Base-by-base conservation (phyloP, 2,329 filamentous ascomycete genomes). In the Hypoxylon sp. region DNA sequence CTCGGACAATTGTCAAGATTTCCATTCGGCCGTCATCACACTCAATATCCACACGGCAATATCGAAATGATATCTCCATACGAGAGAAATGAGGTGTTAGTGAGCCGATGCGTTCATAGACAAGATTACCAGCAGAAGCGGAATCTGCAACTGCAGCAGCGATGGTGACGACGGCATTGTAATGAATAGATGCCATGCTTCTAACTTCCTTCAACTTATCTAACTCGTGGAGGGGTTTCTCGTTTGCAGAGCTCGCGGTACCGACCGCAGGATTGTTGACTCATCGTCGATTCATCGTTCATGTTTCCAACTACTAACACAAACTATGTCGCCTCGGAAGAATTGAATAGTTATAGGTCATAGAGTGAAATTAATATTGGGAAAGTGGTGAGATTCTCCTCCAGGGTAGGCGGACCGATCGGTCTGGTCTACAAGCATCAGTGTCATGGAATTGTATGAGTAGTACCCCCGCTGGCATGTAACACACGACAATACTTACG, bases 111-210 rank as follows among this genome's bases (percentile, higher is more conserved):
- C 55, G 47, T n/a, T 58, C 44, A 13, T 51, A 46, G 13, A 7
- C 26, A 17, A 58, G n/a, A 17, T 44, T 51, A 6, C 55, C 47
- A 24, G 51, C 47, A 15, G 17, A 51, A 2, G 46, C 55, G 6
- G 47, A 44, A 10, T 13, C 10, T 17, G 55, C 47, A 6, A 49
- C 34, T 26, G 54, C 55, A 3, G 50, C 60, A 3, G 44, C 47
- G 37, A 63, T 63, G 26, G 60, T 59, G n/a, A 63, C 60, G 1
- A 41, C 56, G 13, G 60, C 60, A 20, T 56, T 51, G 20, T 46
- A 39, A 41, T 59, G 59, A 24, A 63, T 56, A 1, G 52, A 53
- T n/a, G 30, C 49, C 55, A 63, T 63, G 1, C 26, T 57, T 15
- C 46, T 44, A n/a, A 56, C 44, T 24, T 59, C 60, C 15, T 30